Base-by-base conservation (phyloP, 345 rosid species). In the Adansonia digitata region DNA sequence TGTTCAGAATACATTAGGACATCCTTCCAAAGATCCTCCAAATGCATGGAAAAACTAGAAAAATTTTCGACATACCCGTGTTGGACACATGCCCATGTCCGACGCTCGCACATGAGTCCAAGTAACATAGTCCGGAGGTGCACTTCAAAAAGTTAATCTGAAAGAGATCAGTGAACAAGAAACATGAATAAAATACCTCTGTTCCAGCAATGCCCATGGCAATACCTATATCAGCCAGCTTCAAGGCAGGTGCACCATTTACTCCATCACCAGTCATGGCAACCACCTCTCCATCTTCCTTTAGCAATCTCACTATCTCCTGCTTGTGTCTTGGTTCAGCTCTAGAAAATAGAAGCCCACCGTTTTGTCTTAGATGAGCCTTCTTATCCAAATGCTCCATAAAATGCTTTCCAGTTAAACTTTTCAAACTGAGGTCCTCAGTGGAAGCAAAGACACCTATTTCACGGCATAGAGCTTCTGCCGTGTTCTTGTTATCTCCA, bases 181-280 rank as follows among this genome's bases (percentile, higher is more conserved):
- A 46, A 65, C 43, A 65, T 40, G 59, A 63, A 53, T 1, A 62
- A 26, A 43, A 18, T 71, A 89, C 92, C 92, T 89, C 90, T 5
- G 90, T 89, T 78, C 90, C 90, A 63, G 90, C 81, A 75, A 88
- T 86, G 74, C 92, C 92, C 92, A 88, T 88, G 18, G 92, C 90
- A 64, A 88, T 78, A 26, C 90, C 92, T 29, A 85, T 86, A 69
- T 88, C 90, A 4, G 92, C 90, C 67, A 85, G 82, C 76, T 86
- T 86, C 81, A 88, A 78, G 71, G 92, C 90, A 55, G 92, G 92
- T 20, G 92, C 92, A 81, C 86, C 92, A 72, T 88, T 86, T 67
- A 88, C 89, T 64, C 92, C 92, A 39, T 88, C 90, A 45, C 92
- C 92, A 2, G 89, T 88, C 85, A 88, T 88, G 27, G 92, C 92